Evolutionary conservation across 805 yeast genomes (phyloP).

Genomic region (Spathaspora arborariae): DNA sequence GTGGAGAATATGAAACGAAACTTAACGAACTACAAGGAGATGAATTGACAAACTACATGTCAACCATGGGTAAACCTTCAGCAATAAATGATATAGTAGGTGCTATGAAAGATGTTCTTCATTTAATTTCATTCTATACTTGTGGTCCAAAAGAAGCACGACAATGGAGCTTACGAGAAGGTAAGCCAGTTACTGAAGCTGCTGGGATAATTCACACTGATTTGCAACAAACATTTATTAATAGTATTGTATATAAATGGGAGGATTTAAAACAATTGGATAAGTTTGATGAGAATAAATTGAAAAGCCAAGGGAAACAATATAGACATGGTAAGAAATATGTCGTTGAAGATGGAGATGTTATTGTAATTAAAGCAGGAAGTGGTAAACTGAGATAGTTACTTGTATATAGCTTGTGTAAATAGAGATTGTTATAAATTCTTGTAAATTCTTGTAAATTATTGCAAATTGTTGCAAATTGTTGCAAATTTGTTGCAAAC

Average conservation of each 20-base stretch:
- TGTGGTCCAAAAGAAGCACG: slow-evolving; percentile 83
- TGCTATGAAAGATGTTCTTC: slow-evolving; percentile 63
- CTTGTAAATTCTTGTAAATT: too few species aligned
- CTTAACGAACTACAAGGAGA: slow-evolving; percentile 26
- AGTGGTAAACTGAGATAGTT: slow-evolving; percentile 45
- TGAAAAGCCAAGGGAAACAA: slow-evolving; percentile 57
- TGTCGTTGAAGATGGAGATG: slow-evolving; percentile 80
- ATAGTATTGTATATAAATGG: slow-evolving; percentile 70
- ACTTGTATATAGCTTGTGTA: not conserved
- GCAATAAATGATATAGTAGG: slow-evolving; percentile 62
- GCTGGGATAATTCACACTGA: slow-evolving; percentile 91
- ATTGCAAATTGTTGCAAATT: too few species aligned
- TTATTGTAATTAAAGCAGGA: slow-evolving; percentile 68
- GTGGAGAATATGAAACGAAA: slow-evolving; percentile 48
- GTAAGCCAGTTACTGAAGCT: slow-evolving; percentile 80
- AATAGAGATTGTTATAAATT: too few species aligned
- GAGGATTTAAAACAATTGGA: slow-evolving; percentile 42
- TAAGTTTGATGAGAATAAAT: slow-evolving; percentile 45
- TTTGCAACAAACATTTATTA: slow-evolving; percentile 73
- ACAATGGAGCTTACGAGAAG: slow-evolving; percentile 82
- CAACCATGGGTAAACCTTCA: slow-evolving; percentile 28
- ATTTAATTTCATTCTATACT: slow-evolving; percentile 79
- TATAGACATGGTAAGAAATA: slow-evolving; percentile 74
- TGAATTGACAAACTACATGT: slow-evolving; percentile 15
- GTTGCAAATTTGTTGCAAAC: too few species aligned